Evolutionary conservation across 495 filamentous ascomycete genomes (phyloP).

Genomic region (Monascus purpureus): DNA sequence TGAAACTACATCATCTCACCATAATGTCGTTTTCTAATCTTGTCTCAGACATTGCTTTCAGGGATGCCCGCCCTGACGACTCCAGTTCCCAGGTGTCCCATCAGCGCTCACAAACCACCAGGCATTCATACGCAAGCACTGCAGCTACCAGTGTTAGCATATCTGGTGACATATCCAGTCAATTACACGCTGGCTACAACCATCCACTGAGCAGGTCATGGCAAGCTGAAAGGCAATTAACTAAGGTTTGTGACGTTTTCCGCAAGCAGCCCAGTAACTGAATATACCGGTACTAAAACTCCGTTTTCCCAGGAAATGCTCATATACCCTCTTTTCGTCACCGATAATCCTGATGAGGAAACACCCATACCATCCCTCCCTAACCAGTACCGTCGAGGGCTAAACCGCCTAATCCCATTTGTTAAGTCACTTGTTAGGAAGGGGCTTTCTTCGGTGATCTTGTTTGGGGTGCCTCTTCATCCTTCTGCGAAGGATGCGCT

Average conservation of each 20-base stretch:
- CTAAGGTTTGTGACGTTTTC: conserved; percentile 50
- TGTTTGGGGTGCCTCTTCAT: conserved; percentile 84
- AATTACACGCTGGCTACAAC: conserved; percentile 87
- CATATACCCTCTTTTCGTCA: conserved; percentile 93
- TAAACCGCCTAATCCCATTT: conserved; percentile 77
- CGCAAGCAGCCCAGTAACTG: background rate
- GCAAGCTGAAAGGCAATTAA: conserved; percentile 94
- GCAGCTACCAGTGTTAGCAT: conserved; percentile 91
- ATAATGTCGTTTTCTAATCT: conserved; percentile 85
- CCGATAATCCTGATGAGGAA: conserved; percentile 86
- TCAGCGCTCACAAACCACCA: conserved; percentile 49
- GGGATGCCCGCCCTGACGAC: conserved; percentile 42
- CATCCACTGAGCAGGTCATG: conserved; percentile 83
- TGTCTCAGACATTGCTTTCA: conserved; percentile 70
- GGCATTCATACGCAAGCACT: conserved; percentile 74
- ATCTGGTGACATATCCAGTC: conserved; percentile 81
- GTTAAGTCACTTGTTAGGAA: conserved; percentile 74
- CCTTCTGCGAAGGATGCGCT: conserved; percentile 74
- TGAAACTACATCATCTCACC: no score
- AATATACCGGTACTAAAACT: background rate
- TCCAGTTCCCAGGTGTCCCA: conserved; percentile 58
- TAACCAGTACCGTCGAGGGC: conserved; percentile 69
- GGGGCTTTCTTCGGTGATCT: conserved; percentile 80
- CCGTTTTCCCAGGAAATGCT: conserved; percentile 74
- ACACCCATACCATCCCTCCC: conserved; percentile 80